Evolutionary conservation across 257 asterid genomes (phyloP), one percentile per base, ranked within the genome.

Genomic region (Orobanche coerulescens): DNA sequence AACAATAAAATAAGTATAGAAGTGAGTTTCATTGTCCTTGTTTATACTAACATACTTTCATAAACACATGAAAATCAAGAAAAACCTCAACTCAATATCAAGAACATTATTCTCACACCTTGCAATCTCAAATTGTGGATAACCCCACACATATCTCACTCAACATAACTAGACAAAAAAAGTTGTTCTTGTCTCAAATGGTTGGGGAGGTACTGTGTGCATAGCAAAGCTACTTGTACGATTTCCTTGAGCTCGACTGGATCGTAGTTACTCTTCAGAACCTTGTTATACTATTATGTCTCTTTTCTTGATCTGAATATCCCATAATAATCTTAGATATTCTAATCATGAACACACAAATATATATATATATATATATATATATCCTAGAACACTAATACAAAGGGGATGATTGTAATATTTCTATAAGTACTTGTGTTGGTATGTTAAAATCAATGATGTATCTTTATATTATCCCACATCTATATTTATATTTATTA

Each of bases 151-250:
- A 39, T 19, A 40, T 3, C 47, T 12, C 65, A 49, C 63, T 44
- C 66, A 33, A 22, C 67, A 67, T 16, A 39, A 62, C 14, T 18
- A 13, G n/a, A n/a, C n/a, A 57, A 39, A 23, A 43, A 26, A 4
- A 23, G 57, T 6, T 4, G 20, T 20, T 47, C 6, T 47, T 47
- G 30, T 13, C 12, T n/a, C 23, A 53, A 16, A 5, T 84, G 87
- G 66, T 70, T 78, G 1, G 99, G 97, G 48, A 79, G 93, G 67
- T 80, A 83, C n/a, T 86, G 95, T 1, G 99, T 89, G 77, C 99
- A 93, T 70, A 93, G 18, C 50, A 93, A 46, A 16, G 99, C 97
- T 16, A 93, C 99, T 70, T 81, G 95, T 50, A 81, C 96, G 79
- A 76, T 86, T 60, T 93, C 99, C 79, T 83, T 97, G 0, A 89